Conservation (phyloP, 306 rosid species). For the Dalbergia oliveri region DNA sequence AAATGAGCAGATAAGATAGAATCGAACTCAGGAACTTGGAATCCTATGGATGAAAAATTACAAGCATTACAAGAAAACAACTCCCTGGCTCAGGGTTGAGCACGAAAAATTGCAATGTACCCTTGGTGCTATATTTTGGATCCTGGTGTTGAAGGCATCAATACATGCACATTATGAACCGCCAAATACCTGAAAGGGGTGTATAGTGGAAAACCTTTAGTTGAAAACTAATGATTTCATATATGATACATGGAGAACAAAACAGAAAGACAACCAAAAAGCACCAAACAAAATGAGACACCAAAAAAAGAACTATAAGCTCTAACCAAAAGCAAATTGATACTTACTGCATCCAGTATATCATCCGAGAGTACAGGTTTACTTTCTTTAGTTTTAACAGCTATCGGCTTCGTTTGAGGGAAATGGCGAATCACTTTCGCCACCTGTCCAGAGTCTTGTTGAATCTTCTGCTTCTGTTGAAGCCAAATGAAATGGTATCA, state of each 20-base stretch:
- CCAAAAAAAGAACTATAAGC: not conserved
- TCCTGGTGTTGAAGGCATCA: not conserved
- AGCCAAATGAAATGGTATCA: slow-evolving; percentile 38
- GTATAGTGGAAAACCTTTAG: slow-evolving; percentile 16
- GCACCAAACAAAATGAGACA: slow-evolving; percentile 15
- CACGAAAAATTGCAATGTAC: not conserved
- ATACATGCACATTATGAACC: slow-evolving; percentile 52
- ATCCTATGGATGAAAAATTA: not conserved
- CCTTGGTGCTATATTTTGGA: slow-evolving; percentile 7
- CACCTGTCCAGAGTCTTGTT: slow-evolving; percentile 55
- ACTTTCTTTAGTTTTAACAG: slow-evolving; percentile 41
- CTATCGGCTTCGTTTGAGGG: slow-evolving; percentile 72
- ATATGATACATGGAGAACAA: not conserved
- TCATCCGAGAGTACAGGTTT: slow-evolving; percentile 66
- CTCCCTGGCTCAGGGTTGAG: not conserved
- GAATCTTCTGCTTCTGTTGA: slow-evolving; percentile 79
- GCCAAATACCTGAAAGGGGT: slow-evolving; percentile 74
- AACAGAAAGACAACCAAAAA: not conserved
- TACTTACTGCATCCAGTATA: slow-evolving; percentile 71
- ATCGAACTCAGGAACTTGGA: too few relatives aligned
- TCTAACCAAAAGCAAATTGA: slow-evolving; percentile 37
- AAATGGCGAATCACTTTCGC: slow-evolving; percentile 69
- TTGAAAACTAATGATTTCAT: slow-evolving; percentile 8
- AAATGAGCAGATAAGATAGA: too few relatives aligned
- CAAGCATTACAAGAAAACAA: not conserved